Evolutionary conservation across 108 stramenopile genomes (phyloP).

Genomic region (Conticribra weissflogii): DNA sequence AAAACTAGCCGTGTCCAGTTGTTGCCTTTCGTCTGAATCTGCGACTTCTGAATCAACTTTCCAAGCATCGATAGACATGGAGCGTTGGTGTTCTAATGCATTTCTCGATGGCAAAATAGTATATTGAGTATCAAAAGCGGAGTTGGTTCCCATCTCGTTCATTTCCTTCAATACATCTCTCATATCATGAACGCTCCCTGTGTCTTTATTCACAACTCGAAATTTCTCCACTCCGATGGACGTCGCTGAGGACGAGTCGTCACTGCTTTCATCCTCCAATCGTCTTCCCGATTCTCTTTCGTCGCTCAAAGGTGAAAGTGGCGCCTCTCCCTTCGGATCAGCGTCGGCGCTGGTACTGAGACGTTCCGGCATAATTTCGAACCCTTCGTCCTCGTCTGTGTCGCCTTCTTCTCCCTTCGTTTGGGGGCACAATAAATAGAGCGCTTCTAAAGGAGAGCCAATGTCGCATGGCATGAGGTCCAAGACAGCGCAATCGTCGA

Average conservation of each 20-base stretch:
- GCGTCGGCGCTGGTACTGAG: slow-evolving; percentile 8
- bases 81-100: slow-evolving; percentile 19
- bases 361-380: slow-evolving; percentile 1
- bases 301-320: slow-evolving; percentile 11
- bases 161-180: slow-evolving; percentile 43
- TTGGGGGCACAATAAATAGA: slow-evolving; percentile 25
- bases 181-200: slow-evolving; percentile 31
- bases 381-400: not conserved
- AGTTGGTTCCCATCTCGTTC: slow-evolving; percentile 23
- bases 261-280: slow-evolving; percentile 10
- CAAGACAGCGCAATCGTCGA: slow-evolving; percentile 1
- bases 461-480: slow-evolving; percentile 10
- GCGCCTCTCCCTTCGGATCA: slow-evolving; percentile 15
- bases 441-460: slow-evolving; percentile 30
- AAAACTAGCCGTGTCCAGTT: not conserved
- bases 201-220: slow-evolving; percentile 39
- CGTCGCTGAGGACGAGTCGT: slow-evolving; percentile 23
- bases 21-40: not conserved
- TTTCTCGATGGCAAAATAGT: slow-evolving; percentile 29
- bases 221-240: slow-evolving; percentile 4
- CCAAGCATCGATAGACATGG: not conserved
- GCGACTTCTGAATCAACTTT: not conserved
- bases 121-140: slow-evolving; percentile 32
- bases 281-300: not conserved
- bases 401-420: slow-evolving; percentile 2